Conservation (phyloP, 495 filamentous ascomycete species). For the Penicillium diatomitis region DNA sequence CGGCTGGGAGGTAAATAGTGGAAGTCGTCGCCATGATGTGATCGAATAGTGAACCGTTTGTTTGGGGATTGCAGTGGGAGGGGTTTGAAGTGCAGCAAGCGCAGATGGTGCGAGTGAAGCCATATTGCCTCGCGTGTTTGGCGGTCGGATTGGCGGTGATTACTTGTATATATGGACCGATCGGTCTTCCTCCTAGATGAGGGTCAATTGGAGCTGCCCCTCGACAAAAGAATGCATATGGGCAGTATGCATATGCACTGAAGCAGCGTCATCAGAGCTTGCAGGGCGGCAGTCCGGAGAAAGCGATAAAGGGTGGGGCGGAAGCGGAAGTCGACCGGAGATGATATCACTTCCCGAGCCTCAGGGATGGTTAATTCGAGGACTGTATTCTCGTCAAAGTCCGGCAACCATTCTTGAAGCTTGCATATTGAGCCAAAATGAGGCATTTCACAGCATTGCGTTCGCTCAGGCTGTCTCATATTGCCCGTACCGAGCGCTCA, state of each 20-base stretch:
- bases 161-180: too few relatives aligned
- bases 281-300: conserved; percentile 5
- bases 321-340: conserved; percentile 3
- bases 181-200: too few relatives aligned
- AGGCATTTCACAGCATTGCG: conserved; percentile 18
- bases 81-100: too few relatives aligned
- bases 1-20: conserved; percentile 28
- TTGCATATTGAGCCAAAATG: conserved; percentile 12
- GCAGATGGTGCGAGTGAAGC: too few relatives aligned
- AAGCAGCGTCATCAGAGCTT: not conserved
- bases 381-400: too few relatives aligned
- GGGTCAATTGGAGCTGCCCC: too few relatives aligned
- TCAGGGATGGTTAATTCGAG: not conserved
- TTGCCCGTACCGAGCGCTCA: conserved; percentile 9
- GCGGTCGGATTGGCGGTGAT: too few relatives aligned
- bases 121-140: too few relatives aligned
- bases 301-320: not conserved
- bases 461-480: conserved; percentile 24
- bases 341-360: conserved; percentile 14
- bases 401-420: not conserved
- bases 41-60: too few relatives aligned
- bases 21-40: not conserved
- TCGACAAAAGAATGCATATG: too few relatives aligned
- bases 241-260: too few relatives aligned
- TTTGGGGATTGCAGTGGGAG: too few relatives aligned